These are phyloP conservation scores for Penicillium canariense DNA, from an alignment of 495 filamentous ascomycete species.

Conservation along the genomic window DNA sequence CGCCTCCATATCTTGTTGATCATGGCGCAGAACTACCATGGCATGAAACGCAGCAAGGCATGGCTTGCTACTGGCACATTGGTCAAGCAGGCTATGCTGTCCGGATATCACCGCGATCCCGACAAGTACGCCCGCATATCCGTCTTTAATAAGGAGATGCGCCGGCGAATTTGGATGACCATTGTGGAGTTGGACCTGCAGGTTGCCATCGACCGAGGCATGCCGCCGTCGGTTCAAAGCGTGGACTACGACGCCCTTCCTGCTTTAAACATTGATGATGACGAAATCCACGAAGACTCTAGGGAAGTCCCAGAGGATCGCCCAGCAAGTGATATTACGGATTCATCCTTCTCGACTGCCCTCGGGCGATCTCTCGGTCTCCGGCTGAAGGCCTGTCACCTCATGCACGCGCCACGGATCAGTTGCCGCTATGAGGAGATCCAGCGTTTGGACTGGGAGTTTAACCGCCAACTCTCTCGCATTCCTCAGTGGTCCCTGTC, in stretches of 20 bases:
- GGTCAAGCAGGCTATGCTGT: constrained; percentile 55
- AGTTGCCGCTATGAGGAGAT: constrained; percentile 47
- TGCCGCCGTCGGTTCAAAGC: constrained; percentile 52
- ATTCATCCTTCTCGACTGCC: constrained; percentile 37
- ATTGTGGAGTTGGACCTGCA: constrained; percentile 62
- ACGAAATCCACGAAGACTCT: constrained; percentile 37
- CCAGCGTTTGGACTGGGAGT: constrained; percentile 41
- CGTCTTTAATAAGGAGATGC: constrained; percentile 59
- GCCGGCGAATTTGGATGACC: constrained; percentile 67
- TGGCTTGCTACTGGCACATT: constrained; percentile 61
- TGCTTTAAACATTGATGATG: constrained; percentile 51
- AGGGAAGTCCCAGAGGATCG: constrained; percentile 32
- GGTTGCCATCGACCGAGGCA: constrained; percentile 57
- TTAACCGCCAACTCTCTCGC: constrained; percentile 35
- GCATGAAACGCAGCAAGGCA: constrained; percentile 52
- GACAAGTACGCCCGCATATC: constrained; percentile 52
- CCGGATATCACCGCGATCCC: constrained; percentile 57
- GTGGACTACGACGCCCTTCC: constrained; percentile 58
- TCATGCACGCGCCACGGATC: constrained; percentile 45
- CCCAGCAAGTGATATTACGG: constrained; percentile 35
- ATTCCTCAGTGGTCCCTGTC: constrained; percentile 33
- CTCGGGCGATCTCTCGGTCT: constrained; percentile 35
- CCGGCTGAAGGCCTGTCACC: constrained; percentile 34
- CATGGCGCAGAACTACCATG: constrained; percentile 54
- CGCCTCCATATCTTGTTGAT: constrained; percentile 60